Evolutionary conservation across 257 asterid genomes (phyloP).

Genomic region (Agastache rugosa): DNA sequence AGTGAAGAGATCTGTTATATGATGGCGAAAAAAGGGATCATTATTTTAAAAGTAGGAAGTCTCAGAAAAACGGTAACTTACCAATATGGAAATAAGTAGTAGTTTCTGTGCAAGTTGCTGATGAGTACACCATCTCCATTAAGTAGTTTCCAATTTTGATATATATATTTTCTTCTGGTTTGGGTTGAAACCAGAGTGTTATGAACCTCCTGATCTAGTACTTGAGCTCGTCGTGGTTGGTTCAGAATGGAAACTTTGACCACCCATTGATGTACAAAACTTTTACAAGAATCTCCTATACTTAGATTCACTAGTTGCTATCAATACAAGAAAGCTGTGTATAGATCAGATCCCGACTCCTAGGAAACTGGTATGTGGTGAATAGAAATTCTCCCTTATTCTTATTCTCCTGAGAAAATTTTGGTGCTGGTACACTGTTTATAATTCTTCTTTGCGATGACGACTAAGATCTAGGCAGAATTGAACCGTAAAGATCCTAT

Average conservation of each 20-base stretch:
- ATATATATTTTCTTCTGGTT: slow-evolving; percentile 32
- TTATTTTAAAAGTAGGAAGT: slow-evolving; percentile 23
- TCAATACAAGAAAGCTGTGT: slow-evolving; percentile 42
- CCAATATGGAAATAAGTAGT: slow-evolving; percentile 25
- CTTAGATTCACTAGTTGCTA: slow-evolving; percentile 37
- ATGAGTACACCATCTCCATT: not conserved
- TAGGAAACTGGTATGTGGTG: slow-evolving; percentile 28
- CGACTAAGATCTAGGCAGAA: slow-evolving; percentile 17
- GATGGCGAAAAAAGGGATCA: slow-evolving; percentile 43
- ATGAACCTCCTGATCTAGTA: not conserved
- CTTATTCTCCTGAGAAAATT: slow-evolving; percentile 21
- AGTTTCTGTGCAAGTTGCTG: not conserved
- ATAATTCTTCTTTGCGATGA: slow-evolving; percentile 28
- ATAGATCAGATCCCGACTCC: slow-evolving; percentile 44
- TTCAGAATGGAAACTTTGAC: slow-evolving; percentile 28
- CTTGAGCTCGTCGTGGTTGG: slow-evolving; percentile 21
- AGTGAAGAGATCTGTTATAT: slow-evolving; percentile 36
- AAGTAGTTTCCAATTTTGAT: slow-evolving; percentile 20
- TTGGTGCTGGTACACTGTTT: slow-evolving; percentile 30
- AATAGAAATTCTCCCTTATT: slow-evolving; percentile 13
- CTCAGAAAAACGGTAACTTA: slow-evolving; percentile 31
- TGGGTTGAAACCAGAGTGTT: slow-evolving; percentile 16
- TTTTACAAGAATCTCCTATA: slow-evolving; percentile 41
- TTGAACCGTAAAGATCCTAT: not conserved
- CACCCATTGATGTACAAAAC: slow-evolving; percentile 26